Evolutionary conservation across 176 grass and related monocot genomes (phyloP), one percentile per base, ranked within the genome.

Genomic region (Ensete ventricosum): DNA sequence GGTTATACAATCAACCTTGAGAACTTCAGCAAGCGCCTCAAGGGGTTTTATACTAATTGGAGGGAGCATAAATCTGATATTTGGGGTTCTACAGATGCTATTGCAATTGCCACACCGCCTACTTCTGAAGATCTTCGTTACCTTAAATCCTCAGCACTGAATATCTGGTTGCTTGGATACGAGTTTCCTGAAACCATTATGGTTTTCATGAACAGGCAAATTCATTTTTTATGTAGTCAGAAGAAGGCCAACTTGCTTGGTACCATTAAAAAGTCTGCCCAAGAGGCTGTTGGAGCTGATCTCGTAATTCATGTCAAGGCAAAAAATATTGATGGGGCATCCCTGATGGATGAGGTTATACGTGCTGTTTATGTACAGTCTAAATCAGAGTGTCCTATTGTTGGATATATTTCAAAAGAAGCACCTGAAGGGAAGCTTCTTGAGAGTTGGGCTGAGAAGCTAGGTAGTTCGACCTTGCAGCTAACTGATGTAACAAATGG

Each of bases 111-210:
- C 54, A 96, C 85, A 34, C 92, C 92, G 66, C 88, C 92, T 25
- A 50, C 92, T 79, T 96, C 88, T 76, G 92, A 91, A 74, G 83
- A 96, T 82, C 82, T 96, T 76, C 88, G 83, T 26, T 95, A 95
- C 79, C 73, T 88, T 57, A 96, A 96, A 71, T 96, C 91, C 49
- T 90, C 88, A 68, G 85, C 91, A 62, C 57, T 96, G 69, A 82
- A 96, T 64, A 86, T 88, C 67, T 96, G 91, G 91, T 77, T 95
- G 50, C 80, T 95, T 67, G 91, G 91, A 76, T 43, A 43, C 74
- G 91, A 96, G 85, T 96, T 96, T 78, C 88, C 91, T 23, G 88
- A 96, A 77, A 96, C 91, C 9, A 90, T 96, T 79, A 86, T 96
- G 86, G 78, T 91, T 73, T 96, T 96, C 80, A 91, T 78, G 81